Evolutionary conservation across 495 filamentous ascomycete species (phyloP), one percentile per base, ranked within the genome.

Genomic region (Penicillium fimorum): DNA sequence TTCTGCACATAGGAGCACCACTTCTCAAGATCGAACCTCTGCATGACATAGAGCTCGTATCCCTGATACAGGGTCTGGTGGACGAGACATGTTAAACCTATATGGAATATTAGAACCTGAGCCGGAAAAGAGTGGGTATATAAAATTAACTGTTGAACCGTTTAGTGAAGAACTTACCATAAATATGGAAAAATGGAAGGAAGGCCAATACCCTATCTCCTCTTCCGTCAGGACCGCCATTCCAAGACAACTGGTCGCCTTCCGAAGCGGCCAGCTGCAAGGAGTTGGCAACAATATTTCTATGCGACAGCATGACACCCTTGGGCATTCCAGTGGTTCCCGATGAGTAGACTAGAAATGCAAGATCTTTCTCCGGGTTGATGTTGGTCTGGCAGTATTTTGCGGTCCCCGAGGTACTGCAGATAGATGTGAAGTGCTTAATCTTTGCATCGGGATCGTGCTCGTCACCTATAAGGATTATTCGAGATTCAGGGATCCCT

Each of bases 311-410:
- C 84, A 89, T 88, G n/a, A 96, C 93, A 17, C 93, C 93, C 72
- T 97, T 97, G 3, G 94, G 92, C 50, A 89, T 70, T 13, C 93
- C 93, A 0, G 92, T 96, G 0, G 93, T 96, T n/a, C 92, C 93
- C 32, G 86, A 90, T 33, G 82, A 88, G 71, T 96, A 97, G 56
- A 90, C 90, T 57, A 92, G 76, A 76, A 57, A 94, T 76, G 83
- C 62, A 7, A 83, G 56, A 61, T 82, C 79, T 35, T 75, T 76
- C 37, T 70, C 67, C 0, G 79, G 76, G 7, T 70, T 59, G 60
- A 72, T 69, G 75, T 76, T 76, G 33, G 74, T 70, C 52, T 72
- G 73, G 38, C 79, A 72, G 53, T 65, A 78, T 47, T 74, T 70
- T 24, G 69, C 68, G 3, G 77, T 72, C 0, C 82, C 73, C 1